A percentile compares a stretch with the other conserved stretches of the same genome.
phyloP scores from a whole-genome alignment of 495 filamentous ascomycete species.

The Oidiodendron maius region DNA sequence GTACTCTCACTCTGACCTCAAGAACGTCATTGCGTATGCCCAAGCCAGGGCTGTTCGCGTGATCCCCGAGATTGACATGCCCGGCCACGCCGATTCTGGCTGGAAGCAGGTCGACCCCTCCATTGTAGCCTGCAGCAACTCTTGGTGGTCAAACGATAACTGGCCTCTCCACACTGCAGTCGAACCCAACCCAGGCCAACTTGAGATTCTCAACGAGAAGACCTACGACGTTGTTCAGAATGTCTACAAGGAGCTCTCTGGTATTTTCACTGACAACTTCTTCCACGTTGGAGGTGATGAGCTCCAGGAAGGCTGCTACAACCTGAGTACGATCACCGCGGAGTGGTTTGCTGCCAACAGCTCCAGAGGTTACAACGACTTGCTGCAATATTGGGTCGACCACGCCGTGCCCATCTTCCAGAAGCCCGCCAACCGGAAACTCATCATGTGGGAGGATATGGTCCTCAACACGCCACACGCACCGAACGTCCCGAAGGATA shows the following conservation, averaged over 20 bases:
- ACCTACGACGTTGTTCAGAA: constrained; percentile 47
- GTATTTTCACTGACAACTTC: constrained; percentile 44
- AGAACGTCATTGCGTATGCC: constrained; percentile 38
- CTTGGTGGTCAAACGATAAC: constrained; percentile 53
- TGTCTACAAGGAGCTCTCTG: constrained; percentile 47
- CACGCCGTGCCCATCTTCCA: constrained; percentile 47
- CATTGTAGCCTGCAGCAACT: constrained; percentile 44
- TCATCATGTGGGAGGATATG: constrained; percentile 56
- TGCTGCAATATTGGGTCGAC: constrained; percentile 51
- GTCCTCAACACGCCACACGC: constrained; percentile 32
- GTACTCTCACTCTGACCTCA: constrained; percentile 33
- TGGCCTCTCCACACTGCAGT: constrained; percentile 47
- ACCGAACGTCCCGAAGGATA: constrained; percentile 41
- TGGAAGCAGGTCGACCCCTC: constrained; percentile 49
- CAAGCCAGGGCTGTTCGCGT: constrained; percentile 41
- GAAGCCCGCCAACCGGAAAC: constrained; percentile 30
- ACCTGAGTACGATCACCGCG: constrained; percentile 40
- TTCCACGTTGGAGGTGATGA: constrained; percentile 54
- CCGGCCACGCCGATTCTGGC: constrained; percentile 42
- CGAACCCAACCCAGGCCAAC: constrained; percentile 50
- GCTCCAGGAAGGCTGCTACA: constrained; percentile 47
- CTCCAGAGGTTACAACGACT: constrained; percentile 45
- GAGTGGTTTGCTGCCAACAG: constrained; percentile 44
- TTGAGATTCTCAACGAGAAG: constrained; percentile 48
- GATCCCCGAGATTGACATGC: constrained; percentile 48